phyloP scores from a whole-genome alignment of 768 basidiomycete genomes.

The Scleroderma bovista region DNA sequence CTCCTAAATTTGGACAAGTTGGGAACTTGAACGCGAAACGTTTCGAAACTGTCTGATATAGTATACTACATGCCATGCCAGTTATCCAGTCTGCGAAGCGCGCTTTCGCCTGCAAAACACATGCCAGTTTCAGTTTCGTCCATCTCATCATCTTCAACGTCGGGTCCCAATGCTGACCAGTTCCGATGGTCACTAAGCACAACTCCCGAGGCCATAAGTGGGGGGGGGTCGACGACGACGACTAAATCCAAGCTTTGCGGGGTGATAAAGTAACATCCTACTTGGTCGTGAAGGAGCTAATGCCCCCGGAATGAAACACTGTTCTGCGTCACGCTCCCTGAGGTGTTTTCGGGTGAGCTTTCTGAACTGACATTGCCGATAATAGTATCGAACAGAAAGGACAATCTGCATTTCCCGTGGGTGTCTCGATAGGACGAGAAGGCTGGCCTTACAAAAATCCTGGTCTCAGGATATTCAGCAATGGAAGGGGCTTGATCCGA shows the following conservation, averaged over 20 bases:
- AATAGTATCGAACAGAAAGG: conserved; percentile 73
- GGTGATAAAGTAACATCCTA: conserved; percentile 34
- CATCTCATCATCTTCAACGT: conserved; percentile 53
- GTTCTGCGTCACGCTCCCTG: conserved; percentile 79
- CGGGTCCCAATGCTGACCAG: conserved; percentile 47
- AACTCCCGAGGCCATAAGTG: conserved; percentile 55
- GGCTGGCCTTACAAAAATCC: conserved; percentile 50
- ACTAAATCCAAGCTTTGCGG: conserved; percentile 24
- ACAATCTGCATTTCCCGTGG: conserved; percentile 50
- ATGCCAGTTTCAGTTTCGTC: conserved; percentile 52
- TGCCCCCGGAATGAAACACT: conserved; percentile 67
- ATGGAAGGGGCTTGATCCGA: neutral
- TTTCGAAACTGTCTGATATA: no score
- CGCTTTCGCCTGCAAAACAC: conserved; percentile 45
- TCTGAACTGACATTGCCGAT: conserved; percentile 78
- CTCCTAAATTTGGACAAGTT: neutral
- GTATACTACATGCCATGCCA: no score
- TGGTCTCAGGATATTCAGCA: conserved; percentile 17
- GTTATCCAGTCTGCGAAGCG: no score
- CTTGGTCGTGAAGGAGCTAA: conserved; percentile 62
- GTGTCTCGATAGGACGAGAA: neutral
- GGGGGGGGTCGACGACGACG: conserved; percentile 48
- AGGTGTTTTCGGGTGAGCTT: conserved; percentile 80
- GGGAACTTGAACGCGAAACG: no score
- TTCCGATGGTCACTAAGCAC: conserved; percentile 61